Percentiles rank a stretch among this genome's conserved stretches.
Evolutionary conservation across 345 rosid species (phyloP).

Genomic region (Corymbia maculata): DNA sequence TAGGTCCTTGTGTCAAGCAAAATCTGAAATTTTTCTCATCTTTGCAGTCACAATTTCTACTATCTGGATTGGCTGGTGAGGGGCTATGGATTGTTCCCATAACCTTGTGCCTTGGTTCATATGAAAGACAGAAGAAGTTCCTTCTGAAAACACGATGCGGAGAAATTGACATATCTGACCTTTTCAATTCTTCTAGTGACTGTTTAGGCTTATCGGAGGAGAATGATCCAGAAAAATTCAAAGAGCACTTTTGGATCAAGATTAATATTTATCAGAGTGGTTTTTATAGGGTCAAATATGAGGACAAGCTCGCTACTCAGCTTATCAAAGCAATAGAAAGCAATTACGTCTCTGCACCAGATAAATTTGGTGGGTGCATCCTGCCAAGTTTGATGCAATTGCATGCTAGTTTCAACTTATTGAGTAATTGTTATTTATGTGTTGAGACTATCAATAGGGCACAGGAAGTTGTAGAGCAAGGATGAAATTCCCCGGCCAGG

Average conservation of each 20-base stretch:
- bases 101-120: conserved; percentile 19
- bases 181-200: conserved; percentile 1
- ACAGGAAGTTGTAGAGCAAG: not conserved
- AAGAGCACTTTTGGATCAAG: conserved; percentile 19
- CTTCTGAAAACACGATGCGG: conserved; percentile 17
- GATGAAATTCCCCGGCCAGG: not conserved
- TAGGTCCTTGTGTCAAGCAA: not conserved
- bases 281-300: conserved; percentile 29
- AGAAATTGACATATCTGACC: conserved; percentile 14
- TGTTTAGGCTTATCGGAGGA: conserved; percentile 3
- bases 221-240: not conserved
- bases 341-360: conserved; percentile 13
- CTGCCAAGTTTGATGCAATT: not conserved
- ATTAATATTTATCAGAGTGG: conserved; percentile 33
- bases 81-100: conserved; percentile 27
- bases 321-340: conserved; percentile 18
- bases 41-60: conserved; percentile 18
- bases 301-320: conserved; percentile 18
- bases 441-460: not conserved
- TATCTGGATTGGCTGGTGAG: conserved; percentile 13
- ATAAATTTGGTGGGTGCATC: conserved; percentile 16
- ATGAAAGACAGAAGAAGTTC: conserved; percentile 12
- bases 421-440: not conserved
- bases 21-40: not conserved
- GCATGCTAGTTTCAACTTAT: not conserved